Percentiles rank a stretch among this genome's conserved stretches.
phyloP scores from a whole-genome alignment of 1,139 yeast species.

The Schwanniomyces etchellsii region DNA sequence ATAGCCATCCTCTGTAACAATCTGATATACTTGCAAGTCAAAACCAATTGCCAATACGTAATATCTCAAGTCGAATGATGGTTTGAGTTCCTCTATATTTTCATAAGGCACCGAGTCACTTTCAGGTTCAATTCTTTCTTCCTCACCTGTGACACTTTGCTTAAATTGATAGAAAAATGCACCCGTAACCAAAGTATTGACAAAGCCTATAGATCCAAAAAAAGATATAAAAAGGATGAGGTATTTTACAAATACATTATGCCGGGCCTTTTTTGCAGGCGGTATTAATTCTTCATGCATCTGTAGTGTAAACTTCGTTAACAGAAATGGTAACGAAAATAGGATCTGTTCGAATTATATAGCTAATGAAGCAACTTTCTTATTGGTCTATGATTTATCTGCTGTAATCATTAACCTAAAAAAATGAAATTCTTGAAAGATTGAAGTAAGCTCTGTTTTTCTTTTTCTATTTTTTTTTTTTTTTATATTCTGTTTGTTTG shows the following conservation, averaged over 20 bases:
- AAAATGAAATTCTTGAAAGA: too few species aligned
- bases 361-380: too few species aligned
- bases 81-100: constrained; percentile 22
- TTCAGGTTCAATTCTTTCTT: constrained; percentile 12
- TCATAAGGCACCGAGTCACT: constrained; percentile 21
- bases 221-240: constrained; percentile 21
- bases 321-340: too few species aligned
- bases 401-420: too few species aligned
- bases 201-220: constrained; percentile 24
- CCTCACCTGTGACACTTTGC: constrained; percentile 20
- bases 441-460: too few species aligned
- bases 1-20: constrained; percentile 80
- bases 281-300: constrained; percentile 19
- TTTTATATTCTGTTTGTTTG: too few species aligned
- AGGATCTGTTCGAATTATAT: too few species aligned
- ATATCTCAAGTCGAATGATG: constrained; percentile 41
- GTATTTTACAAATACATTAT: constrained; percentile 13
- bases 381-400: too few species aligned
- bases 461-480: too few species aligned
- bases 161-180: constrained; percentile 23
- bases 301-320: too few species aligned
- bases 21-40: constrained; percentile 50
- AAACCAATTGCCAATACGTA: constrained; percentile 60
- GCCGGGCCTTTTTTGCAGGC: constrained; percentile 11
- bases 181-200: constrained; percentile 16